Evolutionary conservation across 352 stramenopile genomes (phyloP).

Genomic region (Phytophthora aleatoria): DNA sequence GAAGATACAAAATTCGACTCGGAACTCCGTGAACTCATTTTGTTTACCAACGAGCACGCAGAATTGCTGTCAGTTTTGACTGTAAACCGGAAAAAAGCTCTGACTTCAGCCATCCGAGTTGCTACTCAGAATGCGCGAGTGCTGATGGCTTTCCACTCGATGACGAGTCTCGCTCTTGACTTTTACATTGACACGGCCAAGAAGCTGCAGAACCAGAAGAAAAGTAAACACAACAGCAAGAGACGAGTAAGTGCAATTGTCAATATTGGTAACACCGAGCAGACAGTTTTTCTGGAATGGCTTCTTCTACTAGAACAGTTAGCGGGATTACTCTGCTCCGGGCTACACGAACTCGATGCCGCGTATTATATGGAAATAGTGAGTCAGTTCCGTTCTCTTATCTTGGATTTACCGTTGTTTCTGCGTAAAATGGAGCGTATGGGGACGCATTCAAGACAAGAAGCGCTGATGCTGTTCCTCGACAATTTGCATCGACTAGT

Average conservation of each 20-base stretch:
- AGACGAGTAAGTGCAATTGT: background rate
- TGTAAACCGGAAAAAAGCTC: conserved; percentile 46
- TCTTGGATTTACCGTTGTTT: conserved; percentile 42
- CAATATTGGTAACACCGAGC: conserved; percentile 1
- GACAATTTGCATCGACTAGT: conserved; percentile 52
- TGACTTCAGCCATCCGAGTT: conserved; percentile 33
- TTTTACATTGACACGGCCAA: conserved; percentile 39
- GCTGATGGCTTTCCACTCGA: conserved; percentile 35
- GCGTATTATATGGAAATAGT: conserved; percentile 42
- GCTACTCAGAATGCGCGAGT: conserved; percentile 44
- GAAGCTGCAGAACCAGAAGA: conserved; percentile 4
- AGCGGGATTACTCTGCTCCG: conserved; percentile 43
- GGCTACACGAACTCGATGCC: conserved; percentile 44
- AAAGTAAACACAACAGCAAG: background rate
- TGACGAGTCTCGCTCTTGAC: conserved; percentile 45
- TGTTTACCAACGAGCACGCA: conserved; percentile 35
- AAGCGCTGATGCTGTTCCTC: conserved; percentile 42
- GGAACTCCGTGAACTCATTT: conserved; percentile 37
- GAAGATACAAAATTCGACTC: conserved; percentile 22
- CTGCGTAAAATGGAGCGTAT: conserved; percentile 48
- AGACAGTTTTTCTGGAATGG: conserved; percentile 33
- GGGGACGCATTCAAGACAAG: conserved; percentile 26
- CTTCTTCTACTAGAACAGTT: conserved; percentile 50
- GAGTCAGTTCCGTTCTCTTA: conserved; percentile 34
- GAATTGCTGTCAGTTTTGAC: conserved; percentile 39